A percentile compares a stretch with the other conserved stretches of the same genome.
Evolutionary conservation across 225 moss, liverwort and hornwort genomes (phyloP).

Genomic region (Straminergon stramineum): DNA sequence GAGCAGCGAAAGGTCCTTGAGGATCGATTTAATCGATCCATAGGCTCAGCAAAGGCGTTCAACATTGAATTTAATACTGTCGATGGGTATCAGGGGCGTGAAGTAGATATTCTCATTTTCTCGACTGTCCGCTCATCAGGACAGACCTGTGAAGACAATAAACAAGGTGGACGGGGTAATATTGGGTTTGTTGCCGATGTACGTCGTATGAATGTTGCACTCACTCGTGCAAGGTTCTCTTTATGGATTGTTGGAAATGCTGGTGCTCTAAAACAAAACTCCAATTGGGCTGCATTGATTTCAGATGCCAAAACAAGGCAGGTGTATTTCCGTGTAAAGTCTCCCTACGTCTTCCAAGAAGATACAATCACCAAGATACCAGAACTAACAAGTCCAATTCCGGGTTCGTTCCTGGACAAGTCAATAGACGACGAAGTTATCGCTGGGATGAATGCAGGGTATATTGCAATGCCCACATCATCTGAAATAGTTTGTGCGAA

Average conservation of each 20-base stretch:
- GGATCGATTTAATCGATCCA: slow-evolving; percentile 45
- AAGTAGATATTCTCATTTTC: slow-evolving; percentile 86
- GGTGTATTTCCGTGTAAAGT: slow-evolving; percentile 31
- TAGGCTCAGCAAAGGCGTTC: slow-evolving; percentile 42
- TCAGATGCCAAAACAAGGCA: slow-evolving; percentile 49
- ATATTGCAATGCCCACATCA: neutral
- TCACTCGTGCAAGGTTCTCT: slow-evolving; percentile 86
- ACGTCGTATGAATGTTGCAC: slow-evolving; percentile 96
- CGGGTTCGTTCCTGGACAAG: neutral
- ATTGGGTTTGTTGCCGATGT: slow-evolving; percentile 97
- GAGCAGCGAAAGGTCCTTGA: slow-evolving; percentile 72
- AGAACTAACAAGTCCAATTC: neutral
- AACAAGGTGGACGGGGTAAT: slow-evolving; percentile 7
- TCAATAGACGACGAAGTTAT: neutral
- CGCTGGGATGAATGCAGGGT: neutral
- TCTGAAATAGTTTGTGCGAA: neutral
- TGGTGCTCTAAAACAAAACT: slow-evolving; percentile 46
- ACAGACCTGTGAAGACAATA: slow-evolving; percentile 13
- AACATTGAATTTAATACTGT: slow-evolving; percentile 96
- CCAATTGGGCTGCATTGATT: slow-evolving; percentile 73
- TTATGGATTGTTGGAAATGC: slow-evolving; percentile 96
- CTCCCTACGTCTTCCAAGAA: slow-evolving; percentile 37
- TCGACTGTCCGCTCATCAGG: slow-evolving; percentile 77
- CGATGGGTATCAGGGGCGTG: slow-evolving; percentile 95
- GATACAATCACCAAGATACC: neutral